Base-by-base conservation (phyloP, 176 grass and related monocot genomes). In the Aegilops bicornis region DNA sequence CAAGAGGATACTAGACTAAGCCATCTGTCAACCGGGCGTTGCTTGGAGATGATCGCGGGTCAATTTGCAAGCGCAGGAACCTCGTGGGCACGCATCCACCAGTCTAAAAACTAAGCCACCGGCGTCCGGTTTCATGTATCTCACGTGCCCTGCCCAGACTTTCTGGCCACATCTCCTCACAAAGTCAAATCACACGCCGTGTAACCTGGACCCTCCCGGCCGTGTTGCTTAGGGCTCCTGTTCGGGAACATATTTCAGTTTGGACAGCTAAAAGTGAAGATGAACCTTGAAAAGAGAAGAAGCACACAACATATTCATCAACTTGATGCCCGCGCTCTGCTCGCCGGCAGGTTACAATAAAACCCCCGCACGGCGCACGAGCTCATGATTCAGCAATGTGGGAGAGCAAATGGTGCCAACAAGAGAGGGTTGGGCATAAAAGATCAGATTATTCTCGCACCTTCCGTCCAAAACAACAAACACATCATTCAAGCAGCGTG, bases 401-500 rank as follows among this genome's bases (percentile, higher is more conserved):
- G 3, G 7, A 50, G 31, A 79, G 66, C 8, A 29, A 8, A 69
- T 10, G 15, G 9, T 8, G n/a, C 1, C 16, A 36, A 15, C 47
- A 37, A 4, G 13, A 8, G 23, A 36, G 8, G 23, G 61, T 11
- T 17, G 14, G 24, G 9, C 11, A 77, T 5, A 50, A 40, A 83
- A 19, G 4, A 15, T 17, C 24, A 61, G 7, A 85, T 95, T 52
- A 52, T 52, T 52, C 14, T 50, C 47, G 16, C 15, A 15, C 48
- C 15, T 0, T 52, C 15, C 48, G 48, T 52, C 48, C 48, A 2
- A 17, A 52, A 17, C 15, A 52, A 52, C 15, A 52, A 2, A 52
- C 48, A 17, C 48, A 52, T 52, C 72, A 96, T 6, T 91, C 87
- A 78, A 96, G 79, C 62, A 94, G 77, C 52, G 59, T 69, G 58